Conservation (phyloP, 805 yeast species). For the Dipodascus geniculatus region DNA sequence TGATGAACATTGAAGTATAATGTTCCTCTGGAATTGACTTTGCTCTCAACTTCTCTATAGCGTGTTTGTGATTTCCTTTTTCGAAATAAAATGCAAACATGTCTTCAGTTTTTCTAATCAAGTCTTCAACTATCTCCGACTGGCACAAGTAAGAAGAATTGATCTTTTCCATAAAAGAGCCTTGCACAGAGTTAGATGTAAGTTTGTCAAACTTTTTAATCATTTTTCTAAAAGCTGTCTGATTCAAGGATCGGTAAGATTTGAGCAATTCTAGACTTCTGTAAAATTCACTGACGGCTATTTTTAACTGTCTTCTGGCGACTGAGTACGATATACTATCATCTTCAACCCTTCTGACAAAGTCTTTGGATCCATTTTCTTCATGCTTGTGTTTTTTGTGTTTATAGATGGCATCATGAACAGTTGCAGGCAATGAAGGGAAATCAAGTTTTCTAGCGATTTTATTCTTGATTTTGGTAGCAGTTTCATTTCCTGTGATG, state of each 20-base stretch:
- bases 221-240: conserved; percentile 82
- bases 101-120: conserved; percentile 54
- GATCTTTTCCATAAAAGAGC: conserved; percentile 44
- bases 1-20: conserved; percentile 34
- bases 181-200: conserved; percentile 33
- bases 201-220: conserved; percentile 80
- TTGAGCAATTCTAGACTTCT: conserved; percentile 58
- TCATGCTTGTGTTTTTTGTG: conserved; percentile 2
- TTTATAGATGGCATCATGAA: conserved; percentile 1
- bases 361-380: conserved; percentile 33
- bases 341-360: conserved; percentile 23
- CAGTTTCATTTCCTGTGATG: conserved; percentile 6
- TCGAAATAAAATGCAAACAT: conserved; percentile 56
- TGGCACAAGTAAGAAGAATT: conserved; percentile 46
- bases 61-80: conserved; percentile 55
- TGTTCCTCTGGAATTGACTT: conserved; percentile 28
- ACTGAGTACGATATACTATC: conserved; percentile 42
- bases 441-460: conserved; percentile 10
- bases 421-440: conserved; percentile 13
- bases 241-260: conserved; percentile 63
- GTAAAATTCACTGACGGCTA: conserved; percentile 61
- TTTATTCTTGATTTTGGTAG: conserved; percentile 5
- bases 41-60: conserved; percentile 58
- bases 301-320: conserved; percentile 57
- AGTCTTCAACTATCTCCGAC: conserved; percentile 54